These are phyloP conservation scores for Linnemannia zychae DNA, from an alignment of 192 early-diverging fungal genomes.

Conservation along the genomic window DNA sequence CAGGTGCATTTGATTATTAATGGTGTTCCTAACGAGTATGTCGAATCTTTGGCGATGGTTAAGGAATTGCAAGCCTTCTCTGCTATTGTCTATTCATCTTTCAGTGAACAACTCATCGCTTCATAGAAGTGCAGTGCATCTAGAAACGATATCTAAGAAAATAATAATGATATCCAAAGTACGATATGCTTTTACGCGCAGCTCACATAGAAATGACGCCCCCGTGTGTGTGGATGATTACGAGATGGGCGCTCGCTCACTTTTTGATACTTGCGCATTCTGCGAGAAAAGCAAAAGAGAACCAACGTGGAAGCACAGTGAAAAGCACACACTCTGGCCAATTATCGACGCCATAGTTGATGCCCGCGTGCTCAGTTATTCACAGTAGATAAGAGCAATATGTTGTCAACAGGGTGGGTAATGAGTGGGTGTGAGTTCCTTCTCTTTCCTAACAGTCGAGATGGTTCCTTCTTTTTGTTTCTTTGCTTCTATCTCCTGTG, in stretches of 20 bases:
- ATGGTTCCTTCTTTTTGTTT: neutral
- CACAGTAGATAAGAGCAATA: neutral
- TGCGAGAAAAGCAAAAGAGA: neutral
- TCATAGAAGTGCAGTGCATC: neutral
- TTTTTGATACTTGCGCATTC: neutral
- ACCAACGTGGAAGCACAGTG: neutral
- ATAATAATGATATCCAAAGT: neutral
- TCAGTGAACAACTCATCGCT: constrained; percentile 52
- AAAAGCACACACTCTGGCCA: neutral
- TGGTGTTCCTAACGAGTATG: constrained; percentile 79
- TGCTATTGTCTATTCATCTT: constrained; percentile 81
- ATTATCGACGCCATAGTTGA: neutral
- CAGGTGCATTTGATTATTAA: constrained; percentile 81
- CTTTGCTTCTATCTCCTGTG: too few species aligned
- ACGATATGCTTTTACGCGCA: too few species aligned
- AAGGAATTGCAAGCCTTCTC: constrained; percentile 84
- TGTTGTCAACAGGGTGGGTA: neutral
- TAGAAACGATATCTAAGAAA: neutral
- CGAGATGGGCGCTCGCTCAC: neutral
- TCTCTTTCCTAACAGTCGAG: neutral
- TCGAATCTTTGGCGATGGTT: constrained; percentile 76
- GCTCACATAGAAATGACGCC: neutral
- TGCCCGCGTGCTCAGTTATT: neutral
- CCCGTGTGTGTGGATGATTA: neutral
- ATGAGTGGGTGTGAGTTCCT: neutral